Base-by-base conservation (phyloP, 106 monocot genomes). In the Triglochin maritima region DNA sequence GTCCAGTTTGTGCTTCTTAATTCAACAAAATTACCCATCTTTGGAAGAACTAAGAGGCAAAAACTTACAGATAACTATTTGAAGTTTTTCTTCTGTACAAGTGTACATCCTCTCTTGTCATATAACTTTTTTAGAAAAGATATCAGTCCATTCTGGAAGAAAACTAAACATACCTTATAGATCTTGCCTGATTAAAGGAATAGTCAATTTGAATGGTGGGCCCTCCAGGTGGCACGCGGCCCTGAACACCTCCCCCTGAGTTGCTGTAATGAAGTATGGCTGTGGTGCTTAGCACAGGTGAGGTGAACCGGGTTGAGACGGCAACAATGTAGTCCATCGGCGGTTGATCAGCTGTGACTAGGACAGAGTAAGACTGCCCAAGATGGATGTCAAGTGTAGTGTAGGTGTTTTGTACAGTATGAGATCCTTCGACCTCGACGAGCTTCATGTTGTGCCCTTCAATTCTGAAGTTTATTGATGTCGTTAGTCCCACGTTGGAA, bases 391-490 rank as follows among this genome's bases (percentile, higher is more conserved):
- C 81, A 4, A 81, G 72, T 17, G 68, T 67, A 0, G 77, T 51
- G 53, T 81, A 81, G 15, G 64, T 73, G 64, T 54, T 77, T 50
- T 81, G 81, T 13, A 81, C 49, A 10, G 81, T 81, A 51, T 81
- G 81, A 7, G 81, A 81, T n/a, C 81, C 81, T 56, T 81, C 81
- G 9, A 81, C 73, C 51, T 81, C 81, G 53, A 77, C 70, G 17
- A 81, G 65, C 58, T 76, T 81, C 77, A 81, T 73, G 3, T 50
- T 67, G 49, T 81, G 81, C 4, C 81, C 81, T 62, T 81, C 75
- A 60, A 81, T 69, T 60, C 81, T 63, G 60, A 81, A 60, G 65
- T 81, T 81, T 8, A 81, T 53, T 12, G 61, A 81, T 41, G 48
- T 57, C 0, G 65, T 52, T 47, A 81, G 64, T 2, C 81, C 81